A percentile compares a stretch with the other conserved stretches of the same genome.
These are phyloP conservation scores for Nyctanthes arbortristis DNA, from an alignment of 257 asterid species.

Conservation along the genomic window DNA sequence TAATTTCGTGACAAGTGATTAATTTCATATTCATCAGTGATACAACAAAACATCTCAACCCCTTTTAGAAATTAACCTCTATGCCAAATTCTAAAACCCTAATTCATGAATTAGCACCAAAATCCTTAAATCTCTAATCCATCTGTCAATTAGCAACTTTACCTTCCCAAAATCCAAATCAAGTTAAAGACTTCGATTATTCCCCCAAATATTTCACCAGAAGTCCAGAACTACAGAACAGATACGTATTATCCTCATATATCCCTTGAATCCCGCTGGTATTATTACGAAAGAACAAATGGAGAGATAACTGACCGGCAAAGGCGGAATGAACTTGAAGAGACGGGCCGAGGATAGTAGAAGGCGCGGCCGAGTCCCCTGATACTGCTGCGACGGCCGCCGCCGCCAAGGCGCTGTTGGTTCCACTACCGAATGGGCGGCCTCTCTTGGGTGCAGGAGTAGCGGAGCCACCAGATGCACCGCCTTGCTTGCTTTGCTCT, in stretches of 20 bases:
- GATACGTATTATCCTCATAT: not conserved
- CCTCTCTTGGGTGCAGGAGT: conserved; percentile 86
- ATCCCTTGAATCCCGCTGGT: no score
- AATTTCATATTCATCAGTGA: not conserved
- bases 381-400: conserved; percentile 44
- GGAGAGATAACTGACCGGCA: conserved; percentile 57
- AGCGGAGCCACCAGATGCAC: conserved; percentile 67
- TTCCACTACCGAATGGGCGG: conserved; percentile 81
- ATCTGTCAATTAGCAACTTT: not conserved
- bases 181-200: conserved; percentile 13
- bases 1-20: not conserved
- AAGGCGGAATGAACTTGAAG: conserved; percentile 87
- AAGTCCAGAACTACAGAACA: conserved; percentile 4
- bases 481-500: conserved; percentile 71
- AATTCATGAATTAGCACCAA: not conserved
- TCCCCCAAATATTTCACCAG: not conserved
- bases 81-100: conserved; percentile 15
- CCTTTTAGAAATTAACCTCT: conserved; percentile 18
- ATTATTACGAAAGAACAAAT: no score
- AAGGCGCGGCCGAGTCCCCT: conserved; percentile 69
- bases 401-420: conserved; percentile 43
- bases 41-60: conserved; percentile 1
- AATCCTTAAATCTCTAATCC: conserved; percentile 8
- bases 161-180: not conserved
- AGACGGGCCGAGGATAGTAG: conserved; percentile 87